Conservation (phyloP, 352 stramenopile species). For the Halophytophthora batemanensis region DNA sequence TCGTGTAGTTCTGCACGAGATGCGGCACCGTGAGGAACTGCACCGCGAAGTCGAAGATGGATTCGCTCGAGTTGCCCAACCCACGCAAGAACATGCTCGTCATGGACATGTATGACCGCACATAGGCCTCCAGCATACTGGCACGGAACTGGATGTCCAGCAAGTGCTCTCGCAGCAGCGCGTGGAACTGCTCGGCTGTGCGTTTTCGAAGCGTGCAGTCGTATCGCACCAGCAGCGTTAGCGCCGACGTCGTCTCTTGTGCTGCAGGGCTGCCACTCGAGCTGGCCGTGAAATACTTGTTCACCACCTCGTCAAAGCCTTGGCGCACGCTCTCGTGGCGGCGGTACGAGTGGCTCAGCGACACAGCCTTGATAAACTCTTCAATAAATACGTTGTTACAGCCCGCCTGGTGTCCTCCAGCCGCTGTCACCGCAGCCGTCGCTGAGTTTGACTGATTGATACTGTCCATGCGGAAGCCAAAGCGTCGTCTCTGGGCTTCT, state of each 20-base stretch:
- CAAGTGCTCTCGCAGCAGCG: conserved; percentile 75
- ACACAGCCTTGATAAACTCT: conserved; percentile 63
- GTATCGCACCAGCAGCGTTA: conserved; percentile 61
- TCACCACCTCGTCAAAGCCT: conserved; percentile 48
- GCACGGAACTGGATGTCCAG: conserved; percentile 67
- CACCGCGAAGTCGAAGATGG: conserved; percentile 87
- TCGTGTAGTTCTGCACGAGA: conserved; percentile 76
- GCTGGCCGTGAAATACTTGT: conserved; percentile 36
- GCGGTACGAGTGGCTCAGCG: conserved; percentile 48
- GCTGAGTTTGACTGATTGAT: conserved; percentile 1
- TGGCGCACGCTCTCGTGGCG: conserved; percentile 62
- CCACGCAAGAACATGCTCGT: conserved; percentile 76
- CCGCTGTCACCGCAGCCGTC: conserved; percentile 10
- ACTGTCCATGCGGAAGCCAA: conserved; percentile 29
- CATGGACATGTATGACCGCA: conserved; percentile 65
- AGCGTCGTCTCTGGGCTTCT: conserved; percentile 25
- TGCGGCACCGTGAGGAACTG: conserved; percentile 84
- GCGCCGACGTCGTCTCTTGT: conserved; percentile 19
- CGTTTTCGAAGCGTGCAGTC: conserved; percentile 65
- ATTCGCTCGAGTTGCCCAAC: conserved; percentile 79
- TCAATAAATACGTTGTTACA: conserved; percentile 78
- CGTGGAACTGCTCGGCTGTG: conserved; percentile 52
- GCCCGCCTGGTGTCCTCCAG: conserved; percentile 27
- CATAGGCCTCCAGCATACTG: conserved; percentile 75
- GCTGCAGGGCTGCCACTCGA: background rate